Evolutionary conservation across 495 filamentous ascomycete species (phyloP), one percentile per base, ranked within the genome.

Genomic region (Usnea hakonensis): DNA sequence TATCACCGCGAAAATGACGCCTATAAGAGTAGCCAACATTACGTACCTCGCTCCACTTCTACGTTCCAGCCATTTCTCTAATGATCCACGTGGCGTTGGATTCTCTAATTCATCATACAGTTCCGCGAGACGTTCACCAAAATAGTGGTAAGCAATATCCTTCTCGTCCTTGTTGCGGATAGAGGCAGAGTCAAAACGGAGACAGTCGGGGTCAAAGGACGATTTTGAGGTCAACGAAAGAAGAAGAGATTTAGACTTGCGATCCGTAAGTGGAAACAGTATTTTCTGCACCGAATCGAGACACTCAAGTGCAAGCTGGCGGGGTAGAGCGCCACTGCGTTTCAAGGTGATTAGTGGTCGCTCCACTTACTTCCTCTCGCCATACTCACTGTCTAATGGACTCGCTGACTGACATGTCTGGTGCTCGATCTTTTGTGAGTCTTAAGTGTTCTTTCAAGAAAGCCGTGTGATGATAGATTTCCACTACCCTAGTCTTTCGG

Each of bases 41-140:
- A 75, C 64, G 56, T 75, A 72, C 55, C 72, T 68, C 5, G 73
- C 70, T 23, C 72, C 72, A 59, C 74, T 77, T 62, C 64, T 71
- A 33, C 73, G 62, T 60, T 77, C 63, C 57, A 77, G 58, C 72
- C 70, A 72, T 46, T 67, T 71, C 57, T 71, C 64, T 0, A 75
- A 48, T 8, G 35, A 63, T 28, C 73, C 70, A 11, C 73, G 67
- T 19, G 74, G 71, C 37, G 61, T 65, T 43, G 75, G 75, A 35
- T 71, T 72, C 40, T 73, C 62, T 14, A 74, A 37, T 50, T 77
- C 74, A 43, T 73, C 64, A 55, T 75, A 72, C 10, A 75, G 63
- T 33, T 72, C 73, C 30, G 66, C 64, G 5, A 74, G 65, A 6
- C 67, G 71, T 21, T 61, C 36, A 26, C 68, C 72, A n/a, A 74